Conservation (phyloP, 495 filamentous ascomycete genomes). For the Neurospora tetrasperma region DNA sequence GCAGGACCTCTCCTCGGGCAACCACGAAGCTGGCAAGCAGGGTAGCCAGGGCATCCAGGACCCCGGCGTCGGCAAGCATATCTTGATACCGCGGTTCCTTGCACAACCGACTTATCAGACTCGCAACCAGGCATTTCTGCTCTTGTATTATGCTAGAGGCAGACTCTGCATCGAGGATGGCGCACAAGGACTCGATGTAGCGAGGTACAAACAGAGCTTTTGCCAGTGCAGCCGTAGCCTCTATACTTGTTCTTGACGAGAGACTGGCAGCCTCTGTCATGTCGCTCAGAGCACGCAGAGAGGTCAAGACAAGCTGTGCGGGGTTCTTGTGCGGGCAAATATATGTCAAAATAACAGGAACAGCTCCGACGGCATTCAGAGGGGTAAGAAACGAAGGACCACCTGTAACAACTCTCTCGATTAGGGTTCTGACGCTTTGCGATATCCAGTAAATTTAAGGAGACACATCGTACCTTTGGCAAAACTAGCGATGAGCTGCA, state of each 20-base stretch:
- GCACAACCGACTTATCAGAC: conserved; percentile 56
- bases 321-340: conserved; percentile 57
- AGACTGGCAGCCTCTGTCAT: conserved; percentile 56
- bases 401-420: conserved; percentile 40
- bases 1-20: conserved; percentile 53
- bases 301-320: conserved; percentile 53
- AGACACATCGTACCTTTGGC: conserved; percentile 53
- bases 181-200: conserved; percentile 47
- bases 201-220: conserved; percentile 52
- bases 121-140: conserved; percentile 54
- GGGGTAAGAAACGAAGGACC: conserved; percentile 70
- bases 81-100: conserved; percentile 58
- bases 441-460: not conserved
- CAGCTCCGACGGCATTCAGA: conserved; percentile 52
- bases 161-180: conserved; percentile 54
- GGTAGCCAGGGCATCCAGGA: conserved; percentile 71
- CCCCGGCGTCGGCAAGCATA: conserved; percentile 53
- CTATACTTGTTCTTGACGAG: conserved; percentile 14
- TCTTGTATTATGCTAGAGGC: conserved; percentile 40
- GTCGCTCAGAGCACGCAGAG: conserved; percentile 63
- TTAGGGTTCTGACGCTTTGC: conserved; percentile 2
- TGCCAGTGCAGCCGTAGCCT: conserved; percentile 36
- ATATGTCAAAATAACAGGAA: conserved; percentile 57
- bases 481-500: conserved; percentile 72
- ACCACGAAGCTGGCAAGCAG: conserved; percentile 67